Base-by-base conservation (phyloP, 371 early-diverging fungal genomes). In the Rhizopus arrhizus region DNA sequence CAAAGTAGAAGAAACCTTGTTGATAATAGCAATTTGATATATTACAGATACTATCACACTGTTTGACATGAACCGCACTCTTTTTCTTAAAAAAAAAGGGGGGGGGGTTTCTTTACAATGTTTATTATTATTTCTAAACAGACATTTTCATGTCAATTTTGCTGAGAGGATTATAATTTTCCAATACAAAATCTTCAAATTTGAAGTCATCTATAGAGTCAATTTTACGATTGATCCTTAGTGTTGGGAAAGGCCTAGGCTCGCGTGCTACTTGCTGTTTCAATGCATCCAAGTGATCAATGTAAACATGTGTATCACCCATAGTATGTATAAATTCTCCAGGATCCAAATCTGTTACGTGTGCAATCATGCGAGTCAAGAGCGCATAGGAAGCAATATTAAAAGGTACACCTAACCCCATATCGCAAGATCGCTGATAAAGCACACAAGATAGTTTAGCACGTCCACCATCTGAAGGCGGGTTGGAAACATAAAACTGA, bases 391-490 rank as follows among this genome's bases (percentile, higher is more conserved):
- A 93, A 11, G 99, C 99, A 74, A 99, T 99, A 73, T 99, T 99
- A 82, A 99, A 99, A 1, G 99, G 99, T 4, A 99, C 97, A 16
- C 99, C 99, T 33, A 99, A 83, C 0, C 99, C 99, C 82, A 99
- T 86, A 76, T 99, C 99, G 72, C 96, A 96, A 1, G 98, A 98
- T 2, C 99, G 85, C 74, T 99, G 99, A 81, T 99, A 99, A 48
- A 99, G 79, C 49, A 93, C 92, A 78, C 98, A 99, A 5, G 93
- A 96, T 22, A 99, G 80, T 16, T 69, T 72, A 5, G 76, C 73
- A 16, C 73, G 73, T 0, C 82, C 84, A 12, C 78, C 70, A 29
- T 66, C 66, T 5, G 72, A 63, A 10, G 80, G 71, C 2, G 84
- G 80, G 3, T 84, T 85, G 7, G 95, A 89, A 0, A 95, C 95